Evolutionary conservation across 495 filamentous ascomycete species (phyloP).

Genomic region (Aspergillus bridgeri): DNA sequence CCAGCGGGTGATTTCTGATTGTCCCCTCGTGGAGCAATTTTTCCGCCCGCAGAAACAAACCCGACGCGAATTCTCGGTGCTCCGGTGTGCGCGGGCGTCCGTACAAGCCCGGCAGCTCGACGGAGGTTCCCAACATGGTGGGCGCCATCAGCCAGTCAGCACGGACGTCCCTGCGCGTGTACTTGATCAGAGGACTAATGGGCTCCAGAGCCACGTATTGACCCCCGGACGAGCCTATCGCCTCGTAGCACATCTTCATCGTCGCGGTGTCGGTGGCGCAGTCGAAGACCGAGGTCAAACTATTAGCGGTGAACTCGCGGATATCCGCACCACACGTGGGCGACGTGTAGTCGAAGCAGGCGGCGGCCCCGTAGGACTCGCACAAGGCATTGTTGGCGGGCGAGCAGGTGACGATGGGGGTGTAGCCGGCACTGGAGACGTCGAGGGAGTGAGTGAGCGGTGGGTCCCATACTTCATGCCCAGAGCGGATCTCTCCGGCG

Average conservation of each 20-base stretch:
- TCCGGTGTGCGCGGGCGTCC: neutral
- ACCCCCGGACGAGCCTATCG: slow-evolving; percentile 32
- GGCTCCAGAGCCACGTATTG: slow-evolving; percentile 29
- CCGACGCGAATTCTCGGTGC: neutral
- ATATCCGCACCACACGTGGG: slow-evolving; percentile 37
- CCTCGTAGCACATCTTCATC: slow-evolving; percentile 30
- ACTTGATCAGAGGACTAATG: neutral
- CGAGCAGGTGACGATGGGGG: slow-evolving; percentile 46
- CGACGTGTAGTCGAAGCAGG: slow-evolving; percentile 49
- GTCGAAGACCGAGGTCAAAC: slow-evolving; percentile 31
- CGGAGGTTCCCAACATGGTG: neutral
- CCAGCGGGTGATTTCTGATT: neutral
- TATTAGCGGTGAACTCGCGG: slow-evolving; percentile 20
- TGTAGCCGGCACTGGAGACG: slow-evolving; percentile 26
- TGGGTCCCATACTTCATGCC: no score
- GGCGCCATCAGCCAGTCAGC: neutral
- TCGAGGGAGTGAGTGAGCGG: no score
- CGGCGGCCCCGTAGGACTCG: slow-evolving; percentile 39
- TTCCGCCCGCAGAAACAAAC: neutral
- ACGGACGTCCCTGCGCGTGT: slow-evolving; percentile 1
- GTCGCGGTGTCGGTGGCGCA: slow-evolving; percentile 23
- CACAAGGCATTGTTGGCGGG: slow-evolving; percentile 46
- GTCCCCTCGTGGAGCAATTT: neutral
- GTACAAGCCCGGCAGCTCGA: neutral
- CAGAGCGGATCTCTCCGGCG: no score